Evolutionary conservation across 2,329 filamentous ascomycete genomes (phyloP).

Genomic region (Cercospora sp.): DNA sequence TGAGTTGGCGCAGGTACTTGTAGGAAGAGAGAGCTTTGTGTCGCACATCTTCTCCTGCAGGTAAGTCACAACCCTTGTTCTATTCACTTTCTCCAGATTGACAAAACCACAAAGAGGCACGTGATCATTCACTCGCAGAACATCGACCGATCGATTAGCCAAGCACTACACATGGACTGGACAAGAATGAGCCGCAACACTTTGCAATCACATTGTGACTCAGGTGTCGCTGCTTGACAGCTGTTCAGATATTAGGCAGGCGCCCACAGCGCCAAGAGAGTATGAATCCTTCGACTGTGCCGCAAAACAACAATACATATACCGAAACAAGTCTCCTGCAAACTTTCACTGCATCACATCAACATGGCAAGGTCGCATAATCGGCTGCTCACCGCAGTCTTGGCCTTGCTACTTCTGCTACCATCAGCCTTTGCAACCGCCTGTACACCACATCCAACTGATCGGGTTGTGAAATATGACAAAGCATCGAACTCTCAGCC

Average conservation of each 20-base stretch:
- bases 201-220: not conserved
- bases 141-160: not conserved
- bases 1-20: not conserved
- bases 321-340: not conserved
- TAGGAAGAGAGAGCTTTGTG: not conserved
- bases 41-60: not conserved
- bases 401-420: not conserved
- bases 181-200: not conserved
- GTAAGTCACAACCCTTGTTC: not conserved
- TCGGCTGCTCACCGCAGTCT: not conserved
- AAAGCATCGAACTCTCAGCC: not conserved
- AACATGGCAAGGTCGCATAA: not conserved
- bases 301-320: not conserved
- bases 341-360: not conserved
- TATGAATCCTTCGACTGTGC: conserved; percentile 1
- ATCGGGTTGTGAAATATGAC: not conserved
- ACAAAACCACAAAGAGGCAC: not conserved
- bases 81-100: not conserved
- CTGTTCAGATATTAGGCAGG: not conserved
- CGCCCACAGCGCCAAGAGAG: not conserved
- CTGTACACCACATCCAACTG: not conserved
- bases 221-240: not conserved
- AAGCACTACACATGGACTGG: not conserved
- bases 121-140: not conserved
- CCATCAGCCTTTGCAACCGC: not conserved